Evolutionary conservation across 495 filamentous ascomycete species (phyloP), one percentile per base, ranked within the genome.

Genomic region (Cercophora scortea): DNA sequence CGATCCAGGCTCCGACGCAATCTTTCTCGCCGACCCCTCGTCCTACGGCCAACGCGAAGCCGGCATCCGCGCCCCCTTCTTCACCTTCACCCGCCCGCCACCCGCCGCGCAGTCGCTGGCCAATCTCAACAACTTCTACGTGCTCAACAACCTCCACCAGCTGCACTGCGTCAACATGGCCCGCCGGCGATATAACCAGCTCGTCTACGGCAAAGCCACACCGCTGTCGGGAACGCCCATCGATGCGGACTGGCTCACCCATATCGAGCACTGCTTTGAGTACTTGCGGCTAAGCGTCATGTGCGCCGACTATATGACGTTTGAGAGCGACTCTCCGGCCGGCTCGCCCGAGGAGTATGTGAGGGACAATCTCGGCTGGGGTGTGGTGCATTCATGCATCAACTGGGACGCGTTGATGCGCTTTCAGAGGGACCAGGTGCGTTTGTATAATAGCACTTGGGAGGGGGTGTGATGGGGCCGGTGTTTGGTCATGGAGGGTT

Each of bases 201-300:
- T 50, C 12, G 48, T 50, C 1, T 50, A 50, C 36, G 19, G 6
- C 35, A 12, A 19, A 0, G 40, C 41, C 4, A 42, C 42, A 8
- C 18, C 48, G 11, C 36, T 50, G 1, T 40, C 48, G 1, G 48
- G 18, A 10, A 19, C 48, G 19, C 40, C 40, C 13, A 41, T 50
- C 8, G 48, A 50, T 17, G 17, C 42, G 5, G 19, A 50, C 48
- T 50, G 48, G 48, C 35, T 50, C 16, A 41, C 19, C 16, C 48
- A 50, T 6, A 15, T 50, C 12, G 48, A 50, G 38, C 48, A 50
- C 34, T 50, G 48, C 48, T 50, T 50, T 17, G 48, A 50, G 38
- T 50, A 50, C 32, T 6, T 50, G 8, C 36, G 48, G 17, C 10
- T 42, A 17, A 50, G 48, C 48, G 32, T 50, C 19, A 42, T 33